A percentile compares a stretch with the other conserved stretches of the same genome.
phyloP scores from a whole-genome alignment of 257 asterid genomes.

The Lithospermum erythrorhizon region DNA sequence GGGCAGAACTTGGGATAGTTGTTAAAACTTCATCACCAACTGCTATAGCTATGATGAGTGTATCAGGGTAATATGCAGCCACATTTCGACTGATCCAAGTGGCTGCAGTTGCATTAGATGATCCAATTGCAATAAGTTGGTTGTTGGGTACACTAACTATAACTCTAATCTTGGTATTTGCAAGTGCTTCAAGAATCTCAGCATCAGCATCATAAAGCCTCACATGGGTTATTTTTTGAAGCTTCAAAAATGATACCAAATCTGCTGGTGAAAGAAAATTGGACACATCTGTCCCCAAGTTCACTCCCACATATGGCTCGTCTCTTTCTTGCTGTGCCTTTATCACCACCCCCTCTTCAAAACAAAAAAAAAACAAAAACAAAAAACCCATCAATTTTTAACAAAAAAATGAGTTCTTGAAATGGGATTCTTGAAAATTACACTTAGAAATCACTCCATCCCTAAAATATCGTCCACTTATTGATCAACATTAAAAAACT shows the following conservation, averaged over 20 bases:
- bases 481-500: too few species aligned
- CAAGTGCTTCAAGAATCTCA: conserved; percentile 64
- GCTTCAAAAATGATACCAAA: conserved; percentile 56
- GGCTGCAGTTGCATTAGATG: conserved; percentile 94
- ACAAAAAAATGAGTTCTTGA: neutral
- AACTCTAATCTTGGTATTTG: conserved; percentile 76
- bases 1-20: conserved; percentile 70
- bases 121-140: conserved; percentile 84
- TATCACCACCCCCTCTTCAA: conserved; percentile 19
- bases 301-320: conserved; percentile 85
- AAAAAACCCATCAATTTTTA: neutral
- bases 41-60: conserved; percentile 69
- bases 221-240: conserved; percentile 73
- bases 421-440: neutral
- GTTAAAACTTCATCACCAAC: conserved; percentile 91
- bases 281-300: conserved; percentile 83
- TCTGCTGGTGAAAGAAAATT: conserved; percentile 48
- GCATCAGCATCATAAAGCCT: conserved; percentile 77
- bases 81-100: conserved; percentile 86
- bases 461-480: too few species aligned
- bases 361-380: too few species aligned
- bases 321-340: conserved; percentile 48
- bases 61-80: conserved; percentile 70
- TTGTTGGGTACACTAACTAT: conserved; percentile 86
- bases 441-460: too few species aligned